Percentiles rank a stretch among this genome's conserved stretches.
These are phyloP conservation scores for Exophiala sp. DNA, from an alignment of 2,329 filamentous ascomycete species.

Conservation along the genomic window DNA sequence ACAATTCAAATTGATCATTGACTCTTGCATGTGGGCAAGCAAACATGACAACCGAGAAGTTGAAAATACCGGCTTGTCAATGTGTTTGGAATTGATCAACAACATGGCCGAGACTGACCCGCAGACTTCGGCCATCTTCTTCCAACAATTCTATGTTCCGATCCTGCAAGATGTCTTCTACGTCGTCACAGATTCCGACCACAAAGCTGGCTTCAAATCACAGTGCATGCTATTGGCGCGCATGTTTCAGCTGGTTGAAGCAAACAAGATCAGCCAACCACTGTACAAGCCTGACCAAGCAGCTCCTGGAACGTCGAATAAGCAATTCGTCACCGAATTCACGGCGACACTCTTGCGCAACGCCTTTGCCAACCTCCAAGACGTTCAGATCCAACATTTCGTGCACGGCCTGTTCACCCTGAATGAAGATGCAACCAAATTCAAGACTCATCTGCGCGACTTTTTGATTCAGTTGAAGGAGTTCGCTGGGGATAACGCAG, in stretches of 20 bases:
- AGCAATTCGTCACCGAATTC: conserved; percentile 85
- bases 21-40: conserved; percentile 99
- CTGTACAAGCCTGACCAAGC: conserved; percentile 86
- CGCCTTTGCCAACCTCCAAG: conserved; percentile 88
- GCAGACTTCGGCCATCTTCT: conserved; percentile 87
- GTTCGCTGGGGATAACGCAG: conserved; percentile 91
- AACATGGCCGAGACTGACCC: conserved; percentile 93
- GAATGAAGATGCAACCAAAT: conserved; percentile 86
- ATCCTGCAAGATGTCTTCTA: conserved; percentile 99
- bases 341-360: conserved; percentile 79
- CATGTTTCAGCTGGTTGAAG: conserved; percentile 93
- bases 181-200: conserved; percentile 92
- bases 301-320: conserved; percentile 77
- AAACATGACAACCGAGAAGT: conserved; percentile 99
- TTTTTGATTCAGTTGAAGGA: conserved; percentile 97
- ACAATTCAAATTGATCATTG: conserved; percentile 99
- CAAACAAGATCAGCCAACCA: conserved; percentile 85
- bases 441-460: conserved; percentile 92
- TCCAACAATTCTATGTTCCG: conserved; percentile 93
- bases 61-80: conserved; percentile 91
- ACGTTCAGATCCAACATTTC: conserved; percentile 84
- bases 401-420: conserved; percentile 84
- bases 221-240: conserved; percentile 90
- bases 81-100: conserved; percentile 95
- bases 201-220: conserved; percentile 98